A percentile compares a stretch with the other conserved stretches of the same genome.
phyloP scores from a whole-genome alignment of 257 asterid species.

The Eustoma russellianum region DNA sequence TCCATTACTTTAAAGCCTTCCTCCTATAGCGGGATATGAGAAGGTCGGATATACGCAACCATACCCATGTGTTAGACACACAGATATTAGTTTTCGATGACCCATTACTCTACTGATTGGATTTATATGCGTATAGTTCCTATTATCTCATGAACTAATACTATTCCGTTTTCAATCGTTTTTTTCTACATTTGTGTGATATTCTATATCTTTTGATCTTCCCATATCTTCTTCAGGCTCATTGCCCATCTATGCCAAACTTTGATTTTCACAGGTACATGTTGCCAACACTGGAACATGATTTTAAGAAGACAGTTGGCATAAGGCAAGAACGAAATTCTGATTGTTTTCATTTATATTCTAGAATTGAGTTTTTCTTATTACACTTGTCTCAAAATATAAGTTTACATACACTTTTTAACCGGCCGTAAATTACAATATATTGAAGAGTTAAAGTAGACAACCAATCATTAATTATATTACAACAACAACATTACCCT shows the following conservation, averaged over 20 bases:
- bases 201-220: neutral
- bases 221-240: slow-evolving; percentile 31
- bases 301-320: slow-evolving; percentile 76
- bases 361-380: too few relatives aligned
- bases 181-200: neutral
- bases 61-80: too few relatives aligned
- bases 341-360: neutral
- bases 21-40: too few relatives aligned
- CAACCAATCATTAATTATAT: too few relatives aligned
- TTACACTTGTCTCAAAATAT: too few relatives aligned
- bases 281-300: slow-evolving; percentile 65
- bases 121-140: slow-evolving; percentile 55
- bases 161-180: neutral
- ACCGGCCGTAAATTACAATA: too few relatives aligned
- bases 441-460: too few relatives aligned
- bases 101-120: slow-evolving; percentile 62
- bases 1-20: too few relatives aligned
- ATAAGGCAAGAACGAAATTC: slow-evolving; percentile 37
- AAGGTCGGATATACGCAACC: too few relatives aligned
- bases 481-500: too few relatives aligned
- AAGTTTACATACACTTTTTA: too few relatives aligned
- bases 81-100: too few relatives aligned
- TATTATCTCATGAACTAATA: neutral
- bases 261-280: slow-evolving; percentile 67
- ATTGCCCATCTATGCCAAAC: slow-evolving; percentile 38